A percentile compares a stretch with the other conserved stretches of the same genome.
These are phyloP conservation scores for Lasiodiplodia hormozganensis DNA, from an alignment of 2,329 filamentous ascomycete species.

Conservation along the genomic window DNA sequence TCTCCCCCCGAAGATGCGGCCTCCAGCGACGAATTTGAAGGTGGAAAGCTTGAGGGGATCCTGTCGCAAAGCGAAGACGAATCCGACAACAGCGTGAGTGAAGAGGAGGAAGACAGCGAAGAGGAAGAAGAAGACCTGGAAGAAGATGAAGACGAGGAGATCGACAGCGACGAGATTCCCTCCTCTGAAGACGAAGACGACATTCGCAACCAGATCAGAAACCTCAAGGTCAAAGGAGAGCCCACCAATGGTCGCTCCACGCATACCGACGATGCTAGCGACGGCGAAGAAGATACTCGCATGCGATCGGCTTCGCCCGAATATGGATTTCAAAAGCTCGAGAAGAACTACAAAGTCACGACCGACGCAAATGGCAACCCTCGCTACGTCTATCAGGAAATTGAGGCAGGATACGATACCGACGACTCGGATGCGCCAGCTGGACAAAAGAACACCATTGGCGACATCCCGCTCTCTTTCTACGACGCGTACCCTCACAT, in stretches of 20 bases:
- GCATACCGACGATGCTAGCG: slow-evolving; percentile 33
- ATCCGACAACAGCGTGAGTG: slow-evolving; percentile 38
- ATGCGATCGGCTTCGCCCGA: slow-evolving; percentile 31
- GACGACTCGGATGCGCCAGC: slow-evolving; percentile 88
- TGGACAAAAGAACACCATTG: slow-evolving; percentile 82
- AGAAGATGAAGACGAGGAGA: slow-evolving; percentile 43
- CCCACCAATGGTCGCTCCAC: slow-evolving; percentile 18
- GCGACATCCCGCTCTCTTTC: slow-evolving; percentile 90
- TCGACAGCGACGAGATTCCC: slow-evolving; percentile 49
- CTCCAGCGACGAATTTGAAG: slow-evolving; percentile 39
- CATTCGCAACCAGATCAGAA: slow-evolving; percentile 53
- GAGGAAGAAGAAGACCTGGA: slow-evolving; percentile 39
- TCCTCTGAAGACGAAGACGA: slow-evolving; percentile 51
- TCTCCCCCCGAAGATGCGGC: slow-evolving; percentile 38
- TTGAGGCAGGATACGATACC: slow-evolving; percentile 93
- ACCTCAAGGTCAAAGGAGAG: slow-evolving; percentile 47
- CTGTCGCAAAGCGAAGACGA: slow-evolving; percentile 52
- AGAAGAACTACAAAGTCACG: slow-evolving; percentile 65
- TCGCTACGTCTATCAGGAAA: slow-evolving; percentile 91
- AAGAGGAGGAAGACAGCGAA: slow-evolving; percentile 36
- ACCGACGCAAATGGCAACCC: slow-evolving; percentile 89
- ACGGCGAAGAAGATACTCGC: slow-evolving; percentile 30
- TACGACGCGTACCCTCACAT: slow-evolving; percentile 99
- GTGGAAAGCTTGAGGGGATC: slow-evolving; percentile 51
- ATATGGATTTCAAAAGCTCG: slow-evolving; percentile 32